Conservation (phyloP, 305 asterid species). For the Coffea humblotiana region DNA sequence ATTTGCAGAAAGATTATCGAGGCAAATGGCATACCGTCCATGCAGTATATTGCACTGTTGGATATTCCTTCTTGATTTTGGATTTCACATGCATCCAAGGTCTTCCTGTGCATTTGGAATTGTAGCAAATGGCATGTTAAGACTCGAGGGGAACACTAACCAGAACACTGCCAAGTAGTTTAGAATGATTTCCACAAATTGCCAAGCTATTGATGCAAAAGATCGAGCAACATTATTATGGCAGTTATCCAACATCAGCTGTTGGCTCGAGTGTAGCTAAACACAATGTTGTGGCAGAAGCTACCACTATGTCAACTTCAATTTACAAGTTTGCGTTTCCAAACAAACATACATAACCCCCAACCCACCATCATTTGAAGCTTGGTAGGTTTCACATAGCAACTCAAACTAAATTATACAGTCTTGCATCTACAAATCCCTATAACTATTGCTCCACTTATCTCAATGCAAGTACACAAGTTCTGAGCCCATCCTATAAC, state of each 20-base stretch:
- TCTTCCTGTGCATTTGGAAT: constrained; percentile 55
- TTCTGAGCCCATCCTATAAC: not conserved
- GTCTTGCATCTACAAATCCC: not conserved
- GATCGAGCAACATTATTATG: no score
- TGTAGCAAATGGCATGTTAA: not conserved
- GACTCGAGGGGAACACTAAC: not conserved
- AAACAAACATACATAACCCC: not conserved
- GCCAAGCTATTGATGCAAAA: not conserved
- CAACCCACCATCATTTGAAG: not conserved
- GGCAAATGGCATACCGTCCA: constrained; percentile 61
- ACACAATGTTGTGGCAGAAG: not conserved
- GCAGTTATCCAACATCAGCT: not conserved
- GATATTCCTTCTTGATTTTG: constrained; percentile 83
- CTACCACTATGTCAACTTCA: not conserved
- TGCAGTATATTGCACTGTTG: constrained; percentile 68
- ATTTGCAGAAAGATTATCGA: not conserved
- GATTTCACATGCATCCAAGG: constrained; percentile 82
- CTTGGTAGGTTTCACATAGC: not conserved
- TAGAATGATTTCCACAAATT: not conserved
- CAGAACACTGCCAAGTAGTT: no score
- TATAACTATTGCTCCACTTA: not conserved
- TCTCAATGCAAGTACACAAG: not conserved
- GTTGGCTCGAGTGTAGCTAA: not conserved
- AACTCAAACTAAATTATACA: not conserved
- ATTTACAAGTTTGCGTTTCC: not conserved